Conservation (phyloP, 140 eudicot species). For the Stevia rebaudiana region DNA sequence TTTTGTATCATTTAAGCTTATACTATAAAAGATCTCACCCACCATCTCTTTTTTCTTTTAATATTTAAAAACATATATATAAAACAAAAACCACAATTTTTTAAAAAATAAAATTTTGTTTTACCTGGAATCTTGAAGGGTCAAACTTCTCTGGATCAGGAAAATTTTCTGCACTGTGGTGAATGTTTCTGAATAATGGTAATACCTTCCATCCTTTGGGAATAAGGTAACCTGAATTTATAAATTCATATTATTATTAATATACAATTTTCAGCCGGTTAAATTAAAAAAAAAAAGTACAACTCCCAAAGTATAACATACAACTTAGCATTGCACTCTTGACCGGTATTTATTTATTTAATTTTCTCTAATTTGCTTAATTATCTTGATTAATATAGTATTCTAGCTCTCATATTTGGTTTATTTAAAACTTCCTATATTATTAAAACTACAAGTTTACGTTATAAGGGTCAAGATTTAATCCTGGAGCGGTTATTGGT, state of each 20-base stretch:
- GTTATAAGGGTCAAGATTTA: no score
- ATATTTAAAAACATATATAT: background rate
- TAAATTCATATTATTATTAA: background rate
- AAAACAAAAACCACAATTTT: background rate
- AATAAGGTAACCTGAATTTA: slow-evolving; percentile 64
- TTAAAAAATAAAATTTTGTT: background rate
- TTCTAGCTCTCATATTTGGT: no score
- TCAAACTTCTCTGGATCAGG: slow-evolving; percentile 94
- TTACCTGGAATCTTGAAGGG: slow-evolving; percentile 99
- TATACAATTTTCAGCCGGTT: no score
- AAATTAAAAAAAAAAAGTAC: no score
- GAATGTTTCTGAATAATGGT: slow-evolving; percentile 93
- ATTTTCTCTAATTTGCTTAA: no score
- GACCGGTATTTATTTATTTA: no score
- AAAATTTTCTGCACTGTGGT: slow-evolving; percentile 79
- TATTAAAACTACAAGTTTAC: no score
- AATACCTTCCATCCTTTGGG: slow-evolving; percentile 99
- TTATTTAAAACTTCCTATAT: no score
- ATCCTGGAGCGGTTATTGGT: no score
- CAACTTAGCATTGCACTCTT: background rate
- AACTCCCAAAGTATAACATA: background rate
- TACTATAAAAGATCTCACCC: slow-evolving; percentile 19
- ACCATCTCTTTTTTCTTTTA: background rate
- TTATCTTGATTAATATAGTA: no score
- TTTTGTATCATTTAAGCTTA: slow-evolving; percentile 11